Conservation (phyloP, 176 grass and related monocot genomes). For the Oryza nivara region DNA sequence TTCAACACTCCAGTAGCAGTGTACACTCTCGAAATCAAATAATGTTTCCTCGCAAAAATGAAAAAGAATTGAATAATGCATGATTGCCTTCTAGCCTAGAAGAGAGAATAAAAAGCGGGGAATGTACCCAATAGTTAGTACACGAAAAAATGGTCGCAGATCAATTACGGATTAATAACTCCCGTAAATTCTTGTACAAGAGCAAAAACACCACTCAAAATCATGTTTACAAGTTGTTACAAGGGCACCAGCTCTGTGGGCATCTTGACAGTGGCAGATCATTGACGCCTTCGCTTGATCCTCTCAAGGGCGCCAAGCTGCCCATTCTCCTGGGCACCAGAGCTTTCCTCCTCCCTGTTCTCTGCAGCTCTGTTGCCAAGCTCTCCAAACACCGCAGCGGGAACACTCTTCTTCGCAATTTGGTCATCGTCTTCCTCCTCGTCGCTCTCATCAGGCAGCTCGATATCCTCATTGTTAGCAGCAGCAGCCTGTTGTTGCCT, state of each 20-base stretch:
- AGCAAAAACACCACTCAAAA: conserved; percentile 12
- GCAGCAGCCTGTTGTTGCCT: conserved; percentile 19
- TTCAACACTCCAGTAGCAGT: neutral
- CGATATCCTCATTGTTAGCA: conserved; percentile 84
- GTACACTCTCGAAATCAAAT: neutral
- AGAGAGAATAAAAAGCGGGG: neutral
- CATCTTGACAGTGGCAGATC: conserved; percentile 18
- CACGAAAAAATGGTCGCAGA: neutral
- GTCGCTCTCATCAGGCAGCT: conserved; percentile 78
- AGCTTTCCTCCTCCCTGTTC: conserved; percentile 52
- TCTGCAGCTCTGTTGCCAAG: conserved; percentile 68
- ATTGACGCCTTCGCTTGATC: conserved; percentile 81
- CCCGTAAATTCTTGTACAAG: conserved; percentile 41
- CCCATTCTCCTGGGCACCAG: conserved; percentile 54
- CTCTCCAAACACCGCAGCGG: conserved; percentile 84
- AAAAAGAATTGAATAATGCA: no score
- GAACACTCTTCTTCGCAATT: conserved; percentile 68
- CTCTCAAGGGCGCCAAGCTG: conserved; percentile 87
- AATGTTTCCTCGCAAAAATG: neutral
- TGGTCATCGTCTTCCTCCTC: conserved; percentile 81
- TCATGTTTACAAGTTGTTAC: conserved; percentile 47
- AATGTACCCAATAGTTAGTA: neutral
- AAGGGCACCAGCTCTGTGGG: neutral
- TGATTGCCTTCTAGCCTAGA: neutral
- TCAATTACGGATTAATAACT: conserved; percentile 13